These are phyloP conservation scores for Thelonectria olida DNA, from an alignment of 2,329 filamentous ascomycete species.

Conservation along the genomic window DNA sequence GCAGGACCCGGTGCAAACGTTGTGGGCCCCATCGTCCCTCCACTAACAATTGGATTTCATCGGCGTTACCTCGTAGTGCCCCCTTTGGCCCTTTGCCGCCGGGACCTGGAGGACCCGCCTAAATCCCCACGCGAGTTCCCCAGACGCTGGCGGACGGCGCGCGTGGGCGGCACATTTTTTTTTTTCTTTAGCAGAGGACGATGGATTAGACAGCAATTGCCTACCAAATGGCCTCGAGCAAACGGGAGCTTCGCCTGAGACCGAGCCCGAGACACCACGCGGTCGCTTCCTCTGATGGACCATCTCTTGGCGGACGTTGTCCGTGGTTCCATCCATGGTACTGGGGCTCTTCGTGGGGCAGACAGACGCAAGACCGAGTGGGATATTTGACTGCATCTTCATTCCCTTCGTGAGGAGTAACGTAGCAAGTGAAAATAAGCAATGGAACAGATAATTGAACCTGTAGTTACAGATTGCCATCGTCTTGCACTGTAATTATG, in stretches of 20 bases:
- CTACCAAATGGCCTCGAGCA: too few relatives aligned
- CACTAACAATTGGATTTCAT: slow-evolving; percentile 24
- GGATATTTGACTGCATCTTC: too few relatives aligned
- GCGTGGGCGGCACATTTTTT: slow-evolving; percentile 28
- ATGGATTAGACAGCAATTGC: too few relatives aligned
- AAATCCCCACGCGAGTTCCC: slow-evolving; percentile 41
- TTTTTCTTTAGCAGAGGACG: not conserved
- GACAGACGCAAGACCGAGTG: too few relatives aligned
- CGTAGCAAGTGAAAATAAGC: too few relatives aligned
- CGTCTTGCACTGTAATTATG: too few relatives aligned
- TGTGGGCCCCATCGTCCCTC: slow-evolving; percentile 35
- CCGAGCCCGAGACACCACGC: slow-evolving; percentile 24
- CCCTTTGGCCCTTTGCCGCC: slow-evolving; percentile 15
- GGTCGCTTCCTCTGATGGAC: not conserved
- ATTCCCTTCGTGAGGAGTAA: too few relatives aligned
- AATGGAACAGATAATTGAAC: too few relatives aligned
- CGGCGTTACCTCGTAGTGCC: slow-evolving; percentile 48
- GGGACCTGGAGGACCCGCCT: slow-evolving; percentile 19
- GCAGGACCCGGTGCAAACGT: slow-evolving; percentile 30
- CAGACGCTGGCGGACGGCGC: slow-evolving; percentile 34
- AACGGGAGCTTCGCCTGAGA: slow-evolving; percentile 6
- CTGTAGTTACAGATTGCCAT: too few relatives aligned
- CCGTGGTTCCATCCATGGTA: not conserved
- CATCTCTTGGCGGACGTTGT: not conserved
- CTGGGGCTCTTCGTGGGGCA: not conserved